Evolutionary conservation across 2,329 filamentous ascomycete genomes (phyloP).

Genomic region (Coniella vitis): DNA sequence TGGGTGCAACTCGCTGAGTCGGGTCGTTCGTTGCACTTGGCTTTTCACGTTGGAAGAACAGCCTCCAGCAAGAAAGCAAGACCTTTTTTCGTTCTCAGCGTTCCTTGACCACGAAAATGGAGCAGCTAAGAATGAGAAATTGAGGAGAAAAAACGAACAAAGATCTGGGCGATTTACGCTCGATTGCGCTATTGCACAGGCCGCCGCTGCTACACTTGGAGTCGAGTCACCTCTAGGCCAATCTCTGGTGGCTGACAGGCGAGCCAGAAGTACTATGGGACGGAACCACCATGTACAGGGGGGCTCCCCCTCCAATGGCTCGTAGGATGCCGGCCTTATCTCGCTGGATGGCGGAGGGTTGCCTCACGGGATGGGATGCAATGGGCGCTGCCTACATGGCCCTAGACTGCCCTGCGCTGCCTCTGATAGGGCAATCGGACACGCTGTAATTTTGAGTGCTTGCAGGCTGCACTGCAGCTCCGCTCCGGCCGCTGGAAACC

Average conservation of each 20-base stretch:
- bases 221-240: not conserved
- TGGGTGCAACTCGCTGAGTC: not conserved
- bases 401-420: not conserved
- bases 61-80: too few relatives aligned
- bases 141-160: not conserved
- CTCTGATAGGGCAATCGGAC: not conserved
- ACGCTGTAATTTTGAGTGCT: not conserved
- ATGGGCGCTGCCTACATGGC: not conserved
- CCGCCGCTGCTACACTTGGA: too few relatives aligned
- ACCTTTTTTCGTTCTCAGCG: too few relatives aligned
- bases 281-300: too few relatives aligned
- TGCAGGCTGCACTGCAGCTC: not conserved
- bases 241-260: conserved; percentile 7
- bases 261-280: too few relatives aligned
- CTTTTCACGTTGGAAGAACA: too few relatives aligned
- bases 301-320: not conserved
- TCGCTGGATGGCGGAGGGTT: conserved; percentile 5
- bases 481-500: not conserved
- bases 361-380: not conserved
- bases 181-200: too few relatives aligned
- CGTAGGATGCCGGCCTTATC: conserved; percentile 12
- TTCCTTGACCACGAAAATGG: too few relatives aligned
- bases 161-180: not conserved
- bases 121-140: too few relatives aligned
- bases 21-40: not conserved